phyloP scores from a whole-genome alignment of 2,329 filamentous ascomycete genomes.

The Alternaria gansuensis region DNA sequence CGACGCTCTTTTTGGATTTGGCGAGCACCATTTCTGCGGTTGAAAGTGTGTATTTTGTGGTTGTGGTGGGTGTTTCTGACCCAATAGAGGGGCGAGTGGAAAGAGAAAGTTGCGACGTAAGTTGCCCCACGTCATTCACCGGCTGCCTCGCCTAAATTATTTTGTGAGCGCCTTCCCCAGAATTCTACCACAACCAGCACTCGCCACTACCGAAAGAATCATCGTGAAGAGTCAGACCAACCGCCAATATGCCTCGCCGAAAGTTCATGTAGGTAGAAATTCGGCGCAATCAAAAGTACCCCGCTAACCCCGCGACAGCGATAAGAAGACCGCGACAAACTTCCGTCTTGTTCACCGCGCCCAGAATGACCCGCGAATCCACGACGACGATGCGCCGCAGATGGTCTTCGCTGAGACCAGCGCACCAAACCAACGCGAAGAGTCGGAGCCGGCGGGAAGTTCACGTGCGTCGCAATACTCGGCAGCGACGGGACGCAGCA shows the following conservation, averaged over 20 bases:
- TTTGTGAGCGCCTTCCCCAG: conserved; percentile 50
- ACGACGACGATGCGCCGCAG: conserved; percentile 86
- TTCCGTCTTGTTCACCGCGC: conserved; percentile 95
- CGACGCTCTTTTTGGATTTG: conserved; percentile 95
- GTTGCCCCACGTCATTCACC: conserved; percentile 65
- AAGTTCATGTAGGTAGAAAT: conserved; percentile 72
- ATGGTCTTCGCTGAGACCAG: conserved; percentile 83
- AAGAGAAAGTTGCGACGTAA: conserved; percentile 29
- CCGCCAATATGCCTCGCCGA: conserved; percentile 72
- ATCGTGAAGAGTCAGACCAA: neutral
- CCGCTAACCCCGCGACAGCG: conserved; percentile 58
- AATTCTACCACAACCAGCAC: conserved; percentile 29
- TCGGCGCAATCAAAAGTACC: conserved; percentile 21
- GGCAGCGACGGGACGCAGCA: conserved; percentile 53
- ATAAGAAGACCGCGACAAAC: conserved; percentile 93
- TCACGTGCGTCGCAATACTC: conserved; percentile 57
- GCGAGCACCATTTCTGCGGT: conserved; percentile 71
- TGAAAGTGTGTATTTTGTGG: conserved; percentile 23
- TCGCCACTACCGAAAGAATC: conserved; percentile 3
- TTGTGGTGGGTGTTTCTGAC: conserved; percentile 32
- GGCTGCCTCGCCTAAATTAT: conserved; percentile 60
- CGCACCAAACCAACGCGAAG: conserved; percentile 51
- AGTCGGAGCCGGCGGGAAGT: conserved; percentile 56
- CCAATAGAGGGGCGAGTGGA: conserved; percentile 30
- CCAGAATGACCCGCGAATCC: conserved; percentile 96